Conservation (phyloP, 345 rosid genomes). For the Salix brachista region DNA sequence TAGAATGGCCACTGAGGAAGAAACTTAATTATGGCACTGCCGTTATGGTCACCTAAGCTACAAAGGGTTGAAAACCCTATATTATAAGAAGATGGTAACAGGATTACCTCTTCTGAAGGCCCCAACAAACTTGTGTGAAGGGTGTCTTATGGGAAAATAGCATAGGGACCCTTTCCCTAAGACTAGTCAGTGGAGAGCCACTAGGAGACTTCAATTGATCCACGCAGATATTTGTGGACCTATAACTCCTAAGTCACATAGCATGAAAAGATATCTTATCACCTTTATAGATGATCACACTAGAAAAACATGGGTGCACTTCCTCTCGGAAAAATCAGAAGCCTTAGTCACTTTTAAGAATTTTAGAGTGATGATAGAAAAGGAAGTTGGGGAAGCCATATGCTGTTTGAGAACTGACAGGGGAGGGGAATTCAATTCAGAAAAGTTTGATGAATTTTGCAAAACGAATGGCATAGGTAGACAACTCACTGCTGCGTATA, state of each 20-base stretch:
- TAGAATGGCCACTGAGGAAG: too few species aligned
- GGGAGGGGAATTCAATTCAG: background rate
- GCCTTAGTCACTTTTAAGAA: background rate
- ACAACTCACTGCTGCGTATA: background rate
- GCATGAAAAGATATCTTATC: slow-evolving; percentile 1
- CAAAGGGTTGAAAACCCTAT: background rate
- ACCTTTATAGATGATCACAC: background rate
- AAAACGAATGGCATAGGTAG: background rate
- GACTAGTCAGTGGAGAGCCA: slow-evolving; percentile 9
- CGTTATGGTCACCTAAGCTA: slow-evolving; percentile 1
- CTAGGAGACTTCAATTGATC: background rate
- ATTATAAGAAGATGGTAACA: background rate
- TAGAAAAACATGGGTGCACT: too few species aligned
- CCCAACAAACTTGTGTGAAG: background rate
- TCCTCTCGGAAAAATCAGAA: background rate
- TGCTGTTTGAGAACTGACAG: background rate
- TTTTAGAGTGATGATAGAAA: too few species aligned
- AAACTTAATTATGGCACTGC: background rate
- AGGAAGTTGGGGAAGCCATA: too few species aligned
- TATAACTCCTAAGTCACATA: background rate
- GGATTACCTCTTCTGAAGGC: background rate
- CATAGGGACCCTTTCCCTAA: background rate
- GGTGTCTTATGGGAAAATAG: background rate
- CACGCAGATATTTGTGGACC: slow-evolving; percentile 12
- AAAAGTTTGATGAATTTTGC: background rate